A percentile compares a stretch with the other conserved stretches of the same genome.
These are phyloP conservation scores for Lactarius akahatsu DNA, from an alignment of 768 basidiomycete species.

Conservation along the genomic window DNA sequence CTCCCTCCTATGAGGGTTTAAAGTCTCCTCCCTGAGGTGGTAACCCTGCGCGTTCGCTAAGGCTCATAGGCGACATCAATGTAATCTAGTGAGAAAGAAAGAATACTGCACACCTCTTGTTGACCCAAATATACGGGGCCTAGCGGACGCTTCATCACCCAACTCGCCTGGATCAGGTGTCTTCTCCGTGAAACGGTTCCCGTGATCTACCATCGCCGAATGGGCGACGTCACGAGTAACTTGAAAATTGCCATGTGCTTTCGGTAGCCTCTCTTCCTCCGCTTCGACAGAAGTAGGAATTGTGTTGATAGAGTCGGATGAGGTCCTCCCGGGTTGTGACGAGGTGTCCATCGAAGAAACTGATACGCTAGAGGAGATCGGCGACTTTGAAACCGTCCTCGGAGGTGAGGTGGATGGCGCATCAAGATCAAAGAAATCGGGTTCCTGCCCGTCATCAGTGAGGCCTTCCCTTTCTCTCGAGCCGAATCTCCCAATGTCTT, in stretches of 20 bases:
- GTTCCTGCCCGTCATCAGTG: conserved; percentile 45
- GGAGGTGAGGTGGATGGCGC: conserved; percentile 36
- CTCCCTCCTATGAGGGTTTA: neutral
- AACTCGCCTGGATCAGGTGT: conserved; percentile 6
- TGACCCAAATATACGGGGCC: conserved; percentile 45
- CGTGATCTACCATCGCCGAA: conserved; percentile 27
- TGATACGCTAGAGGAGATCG: conserved; percentile 6
- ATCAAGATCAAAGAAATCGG: conserved; percentile 85
- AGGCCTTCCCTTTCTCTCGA: conserved; percentile 37
- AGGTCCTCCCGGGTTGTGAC: conserved; percentile 15
- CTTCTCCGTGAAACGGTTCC: conserved; percentile 22
- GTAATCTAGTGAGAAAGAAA: neutral
- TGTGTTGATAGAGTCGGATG: conserved; percentile 33
- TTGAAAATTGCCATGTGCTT: conserved; percentile 30
- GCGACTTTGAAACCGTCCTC: neutral
- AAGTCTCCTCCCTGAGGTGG: conserved; percentile 43
- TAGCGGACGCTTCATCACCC: conserved; percentile 54
- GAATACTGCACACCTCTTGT: conserved; percentile 17
- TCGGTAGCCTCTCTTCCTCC: conserved; percentile 32
- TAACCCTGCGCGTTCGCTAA: conserved; percentile 85
- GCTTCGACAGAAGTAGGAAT: conserved; percentile 32
- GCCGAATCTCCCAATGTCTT: conserved; percentile 43
- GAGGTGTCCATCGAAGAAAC: conserved; percentile 7
- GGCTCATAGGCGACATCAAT: conserved; percentile 48
- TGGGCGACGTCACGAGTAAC: conserved; percentile 27